Evolutionary conservation across 2,329 filamentous ascomycete genomes (phyloP).

Genomic region (Cadophora luteo-olivacea): DNA sequence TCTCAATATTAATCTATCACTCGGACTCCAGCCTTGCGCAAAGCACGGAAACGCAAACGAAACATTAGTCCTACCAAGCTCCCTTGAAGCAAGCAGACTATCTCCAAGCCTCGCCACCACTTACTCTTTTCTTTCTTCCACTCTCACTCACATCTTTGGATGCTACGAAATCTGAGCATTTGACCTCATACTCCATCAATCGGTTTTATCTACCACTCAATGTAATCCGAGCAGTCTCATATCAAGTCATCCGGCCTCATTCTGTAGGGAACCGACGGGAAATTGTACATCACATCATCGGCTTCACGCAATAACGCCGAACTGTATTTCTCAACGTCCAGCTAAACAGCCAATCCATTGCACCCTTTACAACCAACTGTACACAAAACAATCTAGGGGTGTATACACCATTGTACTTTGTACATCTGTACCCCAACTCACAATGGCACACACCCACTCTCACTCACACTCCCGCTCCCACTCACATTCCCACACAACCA

Average conservation of each 20-base stretch:
- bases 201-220: neutral
- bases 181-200: neutral
- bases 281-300: neutral
- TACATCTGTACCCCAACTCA: neutral
- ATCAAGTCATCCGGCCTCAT: slow-evolving; percentile 3
- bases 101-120: neutral
- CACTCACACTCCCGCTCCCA: neutral
- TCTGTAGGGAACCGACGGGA: slow-evolving; percentile 7
- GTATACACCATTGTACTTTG: no score
- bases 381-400: neutral
- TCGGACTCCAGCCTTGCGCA: slow-evolving; percentile 10
- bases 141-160: neutral
- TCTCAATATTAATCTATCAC: neutral
- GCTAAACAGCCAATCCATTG: neutral
- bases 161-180: neutral
- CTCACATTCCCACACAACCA: neutral
- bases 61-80: slow-evolving; percentile 5
- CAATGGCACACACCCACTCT: slow-evolving; percentile 7
- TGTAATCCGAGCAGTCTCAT: slow-evolving; percentile 8
- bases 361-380: neutral
- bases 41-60: slow-evolving; percentile 1
- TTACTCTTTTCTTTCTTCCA: neutral
- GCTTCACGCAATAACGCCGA: slow-evolving; percentile 1
- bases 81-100: neutral
- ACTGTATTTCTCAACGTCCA: neutral